Percentiles rank a stretch among this genome's conserved stretches.
Conservation (phyloP, 2,329 filamentous ascomycete species). For the Ophioceras dolichostomum region DNA sequence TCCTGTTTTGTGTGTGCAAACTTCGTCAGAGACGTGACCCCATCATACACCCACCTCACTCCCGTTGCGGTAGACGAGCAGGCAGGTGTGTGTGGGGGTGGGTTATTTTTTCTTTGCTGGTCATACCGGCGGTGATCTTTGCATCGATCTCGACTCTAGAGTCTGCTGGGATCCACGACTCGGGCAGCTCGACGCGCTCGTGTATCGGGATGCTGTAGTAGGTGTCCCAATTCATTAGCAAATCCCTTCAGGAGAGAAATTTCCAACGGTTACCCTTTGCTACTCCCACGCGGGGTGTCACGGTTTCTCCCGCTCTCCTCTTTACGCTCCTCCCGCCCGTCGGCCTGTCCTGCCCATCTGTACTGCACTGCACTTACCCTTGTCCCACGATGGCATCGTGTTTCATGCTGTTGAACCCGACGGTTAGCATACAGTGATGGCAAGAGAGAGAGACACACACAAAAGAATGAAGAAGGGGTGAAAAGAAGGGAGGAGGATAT, state of each 20-base stretch:
- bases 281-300: no score
- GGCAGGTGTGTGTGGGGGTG: background rate
- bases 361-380: slow-evolving; percentile 37
- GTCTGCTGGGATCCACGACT: slow-evolving; percentile 87
- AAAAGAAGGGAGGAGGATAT: no score
- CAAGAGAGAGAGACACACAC: no score
- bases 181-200: slow-evolving; percentile 83
- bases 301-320: background rate
- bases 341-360: background rate
- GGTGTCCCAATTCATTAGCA: no score
- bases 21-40: slow-evolving; percentile 2
- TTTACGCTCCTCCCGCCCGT: background rate
- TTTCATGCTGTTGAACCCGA: slow-evolving; percentile 54
- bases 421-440: background rate
- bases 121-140: slow-evolving; percentile 85
- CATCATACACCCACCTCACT: slow-evolving; percentile 13
- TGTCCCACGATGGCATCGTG: slow-evolving; percentile 79
- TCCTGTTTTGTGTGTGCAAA: slow-evolving; percentile 31
- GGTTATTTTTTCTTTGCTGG: no score
- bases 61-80: slow-evolving; percentile 2
- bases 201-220: slow-evolving; percentile 74
- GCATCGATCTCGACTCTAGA: slow-evolving; percentile 98
- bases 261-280: no score
- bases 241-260: no score
- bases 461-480: no score